Conservation (phyloP, 495 filamentous ascomycete genomes). For the Aspergillus hancockii region DNA sequence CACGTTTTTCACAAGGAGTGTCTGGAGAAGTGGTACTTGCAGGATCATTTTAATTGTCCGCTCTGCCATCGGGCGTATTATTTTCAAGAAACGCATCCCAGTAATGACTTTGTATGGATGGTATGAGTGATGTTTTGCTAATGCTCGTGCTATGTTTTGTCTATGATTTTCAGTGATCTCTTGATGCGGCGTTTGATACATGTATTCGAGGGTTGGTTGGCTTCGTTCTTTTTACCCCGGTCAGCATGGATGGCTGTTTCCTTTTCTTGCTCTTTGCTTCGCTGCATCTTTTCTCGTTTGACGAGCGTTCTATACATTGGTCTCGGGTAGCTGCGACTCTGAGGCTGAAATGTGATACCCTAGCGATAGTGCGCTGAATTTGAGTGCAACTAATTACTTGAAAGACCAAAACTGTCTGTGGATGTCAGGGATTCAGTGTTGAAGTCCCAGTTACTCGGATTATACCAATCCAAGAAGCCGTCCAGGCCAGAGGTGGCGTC, state of each 20-base stretch:
- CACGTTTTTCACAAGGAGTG: slow-evolving; percentile 51
- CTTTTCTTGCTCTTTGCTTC: not conserved
- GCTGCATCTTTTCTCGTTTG: not conserved
- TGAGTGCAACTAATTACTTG: slow-evolving; percentile 6
- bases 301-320: not conserved
- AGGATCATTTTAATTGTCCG: slow-evolving; percentile 47
- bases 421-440: slow-evolving; percentile 33
- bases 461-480: slow-evolving; percentile 42
- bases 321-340: not conserved
- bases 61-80: slow-evolving; percentile 45
- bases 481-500: slow-evolving; percentile 37
- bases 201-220: not conserved
- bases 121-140: slow-evolving; percentile 31
- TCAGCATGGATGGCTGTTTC: not conserved
- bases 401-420: slow-evolving; percentile 26
- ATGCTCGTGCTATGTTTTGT: slow-evolving; percentile 1
- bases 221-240: not conserved
- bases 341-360: slow-evolving; percentile 13
- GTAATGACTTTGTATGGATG: slow-evolving; percentile 44
- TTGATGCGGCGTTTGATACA: slow-evolving; percentile 6
- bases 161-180: not conserved
- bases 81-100: slow-evolving; percentile 33
- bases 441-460: slow-evolving; percentile 39
- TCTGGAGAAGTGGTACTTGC: slow-evolving; percentile 48
- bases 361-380: slow-evolving; percentile 8